phyloP scores from a whole-genome alignment of 202 grass and related monocot genomes.

The Miscanthus sacchariflorus region DNA sequence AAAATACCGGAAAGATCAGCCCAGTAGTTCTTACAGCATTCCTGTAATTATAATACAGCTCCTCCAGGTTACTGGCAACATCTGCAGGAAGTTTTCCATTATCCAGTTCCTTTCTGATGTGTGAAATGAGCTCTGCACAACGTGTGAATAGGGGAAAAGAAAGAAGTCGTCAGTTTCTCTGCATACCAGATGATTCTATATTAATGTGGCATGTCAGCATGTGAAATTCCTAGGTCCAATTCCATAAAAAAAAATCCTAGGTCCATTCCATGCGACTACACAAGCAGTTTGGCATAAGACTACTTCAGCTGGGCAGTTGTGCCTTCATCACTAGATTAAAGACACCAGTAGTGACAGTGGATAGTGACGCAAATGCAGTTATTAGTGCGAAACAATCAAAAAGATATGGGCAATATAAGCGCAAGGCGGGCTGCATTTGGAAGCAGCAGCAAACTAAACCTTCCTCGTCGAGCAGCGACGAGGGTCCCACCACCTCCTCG shows the following conservation, averaged over 20 bases:
- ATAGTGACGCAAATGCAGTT: not conserved
- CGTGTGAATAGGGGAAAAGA: conserved; percentile 6
- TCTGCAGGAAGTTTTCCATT: conserved; percentile 71
- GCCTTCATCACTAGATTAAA: not conserved
- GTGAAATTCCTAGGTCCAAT: not conserved
- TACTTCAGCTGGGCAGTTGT: not conserved
- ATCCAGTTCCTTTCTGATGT: conserved; percentile 74
- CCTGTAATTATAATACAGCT: conserved; percentile 82
- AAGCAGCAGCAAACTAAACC: conserved; percentile 46
- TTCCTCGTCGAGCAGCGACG: conserved; percentile 67
- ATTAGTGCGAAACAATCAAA: not conserved
- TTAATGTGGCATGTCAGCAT: not conserved
- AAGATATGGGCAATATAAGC: not conserved
- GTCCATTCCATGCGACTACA: not conserved
- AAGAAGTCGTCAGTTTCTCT: conserved; percentile 4
- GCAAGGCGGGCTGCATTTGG: not conserved
- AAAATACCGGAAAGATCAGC: not conserved
- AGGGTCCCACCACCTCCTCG: conserved; percentile 77
- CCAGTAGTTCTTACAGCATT: conserved; percentile 63
- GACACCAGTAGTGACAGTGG: not conserved
- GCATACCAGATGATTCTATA: conserved; percentile 5
- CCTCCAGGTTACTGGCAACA: conserved; percentile 68
- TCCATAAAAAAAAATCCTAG: not conserved
- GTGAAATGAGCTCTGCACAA: conserved; percentile 65
- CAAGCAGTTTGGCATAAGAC: not conserved